These are phyloP conservation scores for Deinandra increscens DNA, from an alignment of 129 eudicot species.

Conservation along the genomic window DNA sequence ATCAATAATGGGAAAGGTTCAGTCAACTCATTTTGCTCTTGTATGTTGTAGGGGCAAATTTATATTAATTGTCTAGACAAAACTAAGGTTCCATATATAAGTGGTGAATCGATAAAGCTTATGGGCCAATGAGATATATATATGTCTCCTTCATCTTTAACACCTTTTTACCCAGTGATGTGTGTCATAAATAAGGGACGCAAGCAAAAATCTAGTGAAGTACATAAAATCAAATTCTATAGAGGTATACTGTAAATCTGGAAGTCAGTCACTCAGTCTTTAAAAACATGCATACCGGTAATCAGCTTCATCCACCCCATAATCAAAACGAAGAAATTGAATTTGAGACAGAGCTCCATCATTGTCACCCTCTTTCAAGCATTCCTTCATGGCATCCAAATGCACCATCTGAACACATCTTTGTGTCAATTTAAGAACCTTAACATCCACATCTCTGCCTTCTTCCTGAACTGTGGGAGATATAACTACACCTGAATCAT, in stretches of 20 bases:
- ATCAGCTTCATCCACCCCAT: slow-evolving; percentile 70
- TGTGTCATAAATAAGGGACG: slow-evolving; percentile 15
- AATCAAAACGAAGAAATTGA: slow-evolving; percentile 67
- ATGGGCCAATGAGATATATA: not conserved
- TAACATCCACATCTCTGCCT: slow-evolving; percentile 38
- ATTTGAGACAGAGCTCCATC: slow-evolving; percentile 67
- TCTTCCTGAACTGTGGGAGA: slow-evolving; percentile 45
- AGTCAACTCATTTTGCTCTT: slow-evolving; percentile 5
- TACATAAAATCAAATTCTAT: slow-evolving; percentile 6
- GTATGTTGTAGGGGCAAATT: not conserved
- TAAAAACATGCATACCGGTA: slow-evolving; percentile 62
- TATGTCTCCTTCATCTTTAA: not conserved
- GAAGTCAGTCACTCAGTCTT: slow-evolving; percentile 5
- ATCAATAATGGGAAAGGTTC: not conserved
- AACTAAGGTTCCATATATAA: slow-evolving; percentile 5
- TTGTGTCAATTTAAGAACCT: slow-evolving; percentile 55
- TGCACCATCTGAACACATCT: slow-evolving; percentile 66
- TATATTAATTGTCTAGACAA: not conserved
- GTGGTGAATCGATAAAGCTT: not conserved
- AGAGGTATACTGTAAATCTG: not conserved
- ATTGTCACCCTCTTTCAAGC: slow-evolving; percentile 47
- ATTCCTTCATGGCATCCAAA: slow-evolving; percentile 75
- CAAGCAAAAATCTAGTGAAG: not conserved
- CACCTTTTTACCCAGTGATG: not conserved
- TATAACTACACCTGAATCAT: slow-evolving; percentile 54